Base-by-base conservation (phyloP, 495 filamentous ascomycete genomes). In the Hypoxylon lienhwacheense region DNA sequence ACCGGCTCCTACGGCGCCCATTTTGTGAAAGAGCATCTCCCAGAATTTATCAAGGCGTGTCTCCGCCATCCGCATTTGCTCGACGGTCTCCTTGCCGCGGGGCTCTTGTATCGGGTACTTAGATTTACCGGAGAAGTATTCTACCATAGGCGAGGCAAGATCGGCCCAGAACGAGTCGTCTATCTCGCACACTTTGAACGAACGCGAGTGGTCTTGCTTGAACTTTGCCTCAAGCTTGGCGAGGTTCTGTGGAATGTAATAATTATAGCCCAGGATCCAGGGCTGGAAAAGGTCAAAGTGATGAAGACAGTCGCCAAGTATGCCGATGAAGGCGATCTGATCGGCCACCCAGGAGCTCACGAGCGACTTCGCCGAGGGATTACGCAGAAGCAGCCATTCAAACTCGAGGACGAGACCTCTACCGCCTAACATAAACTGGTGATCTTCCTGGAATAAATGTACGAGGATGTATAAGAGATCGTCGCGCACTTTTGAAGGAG, bases 11-110 rank as follows among this genome's bases (percentile, higher is more conserved):
- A 15, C 16, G 0, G 5, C 17, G 3, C 22, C 17, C 19, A 57
- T 17, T 5, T 31, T 16, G 10, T 5, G 12, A 3, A 52, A 4
- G 3, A 25, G 7, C 7, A 6, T 2, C 16, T 17, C 4, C 55
- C 55, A 59, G 29, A 49, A 48, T 7, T 24, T 11, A 25, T 59
- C 48, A 5, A 44, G 8, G 15, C n/a, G 1, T 2, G 3, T 7
- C 26, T 47, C 34, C 16, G 43, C 7, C 14, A 20, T 28, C 8
- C 11, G 12, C 33, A 47, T 45, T 15, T 16, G 14, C 8, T 48
- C 17, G 2, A 48, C 16, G 3, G 15, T 24, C 7, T 44, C 17
- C 31, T 33, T 33, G 32, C 11, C 33, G 4, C 32, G 19, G 15
- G 29, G 37, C 6, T 43, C 10, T 6, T 11, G 35, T 17, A 25